phyloP scores from a whole-genome alignment of 2,329 filamentous ascomycete species.

The Sclerotinia sclerotiorum region DNA sequence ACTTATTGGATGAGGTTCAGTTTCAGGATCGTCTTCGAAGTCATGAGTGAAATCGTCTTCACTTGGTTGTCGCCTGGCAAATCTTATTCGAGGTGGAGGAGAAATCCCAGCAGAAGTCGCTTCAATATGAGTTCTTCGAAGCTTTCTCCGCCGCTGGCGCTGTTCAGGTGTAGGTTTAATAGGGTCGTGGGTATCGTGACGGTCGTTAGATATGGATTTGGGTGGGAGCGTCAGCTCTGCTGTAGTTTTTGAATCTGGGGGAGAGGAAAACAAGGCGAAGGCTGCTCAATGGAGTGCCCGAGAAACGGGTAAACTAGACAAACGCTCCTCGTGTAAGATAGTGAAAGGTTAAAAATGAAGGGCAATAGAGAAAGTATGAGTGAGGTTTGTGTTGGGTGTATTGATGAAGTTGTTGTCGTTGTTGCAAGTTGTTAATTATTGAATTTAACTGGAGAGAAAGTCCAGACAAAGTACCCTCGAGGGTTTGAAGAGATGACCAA shows the following conservation, averaged over 20 bases:
- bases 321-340: neutral
- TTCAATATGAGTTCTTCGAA: slow-evolving; percentile 40
- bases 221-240: slow-evolving; percentile 40
- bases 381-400: slow-evolving; percentile 23
- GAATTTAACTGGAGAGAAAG: neutral
- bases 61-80: slow-evolving; percentile 30
- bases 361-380: neutral
- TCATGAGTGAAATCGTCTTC: slow-evolving; percentile 32
- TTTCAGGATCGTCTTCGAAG: slow-evolving; percentile 36
- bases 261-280: slow-evolving; percentile 38
- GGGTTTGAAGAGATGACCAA: too few relatives aligned
- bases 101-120: slow-evolving; percentile 40
- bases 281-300: slow-evolving; percentile 26
- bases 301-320: slow-evolving; percentile 20
- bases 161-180: slow-evolving; percentile 35
- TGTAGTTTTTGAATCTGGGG: slow-evolving; percentile 23
- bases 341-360: neutral
- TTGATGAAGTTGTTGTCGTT: neutral
- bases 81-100: slow-evolving; percentile 35
- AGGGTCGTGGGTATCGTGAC: slow-evolving; percentile 41
- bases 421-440: slow-evolving; percentile 4
- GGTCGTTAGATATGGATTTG: slow-evolving; percentile 38
- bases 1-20: slow-evolving; percentile 33
- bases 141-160: slow-evolving; percentile 39
- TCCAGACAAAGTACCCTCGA: neutral